Evolutionary conservation across 768 basidiomycete species (phyloP), one percentile per base, ranked within the genome.

Genomic region (Termitomyces sp.): DNA sequence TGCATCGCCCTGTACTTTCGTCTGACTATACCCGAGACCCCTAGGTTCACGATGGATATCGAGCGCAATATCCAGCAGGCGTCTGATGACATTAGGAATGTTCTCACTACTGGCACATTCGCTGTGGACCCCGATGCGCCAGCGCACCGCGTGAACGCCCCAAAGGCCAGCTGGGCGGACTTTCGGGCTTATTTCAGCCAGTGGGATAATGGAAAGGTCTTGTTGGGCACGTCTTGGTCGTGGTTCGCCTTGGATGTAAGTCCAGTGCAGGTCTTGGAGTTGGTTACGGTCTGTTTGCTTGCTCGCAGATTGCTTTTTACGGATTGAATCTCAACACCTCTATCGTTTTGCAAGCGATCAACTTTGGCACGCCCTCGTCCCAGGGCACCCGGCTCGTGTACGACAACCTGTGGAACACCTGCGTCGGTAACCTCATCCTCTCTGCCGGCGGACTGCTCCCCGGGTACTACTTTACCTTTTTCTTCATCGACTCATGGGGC

Each of bases 21-120:
- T 68, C 81, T 94, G 34, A 94, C 92, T 26, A 94, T 95, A 66
- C 91, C 92, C 4, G 92, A 94, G 70, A 94, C 92, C 0, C 93
- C 93, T 28, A 90, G 93, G 62, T 83, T 81, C 70, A 96, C 93
- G 56, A 94, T 94, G 88, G 93, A 95, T 76, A 82, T 95, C 59
- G 91, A 93, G 71, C 80, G 87, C 50, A 92, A 94, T 69, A 75
- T 95, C 45, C 75, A 81, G 39, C 88, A 88, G 66, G 93, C 92
- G 9, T 57, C 83, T 1, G 72, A 78, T 33, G 93, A 94, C 64
- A 89, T 93, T 60, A 79, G 86, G 58, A 77, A 79, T 47, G 88
- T 91, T 55, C 61, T 94, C 48, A 73, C 76, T n/a, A 75, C 73
- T 18, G 80, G 81, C 39, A 73, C 66, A 5, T 76, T 70, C 64